Conservation (phyloP, 306 rosid species). For the Quercus parvula region DNA sequence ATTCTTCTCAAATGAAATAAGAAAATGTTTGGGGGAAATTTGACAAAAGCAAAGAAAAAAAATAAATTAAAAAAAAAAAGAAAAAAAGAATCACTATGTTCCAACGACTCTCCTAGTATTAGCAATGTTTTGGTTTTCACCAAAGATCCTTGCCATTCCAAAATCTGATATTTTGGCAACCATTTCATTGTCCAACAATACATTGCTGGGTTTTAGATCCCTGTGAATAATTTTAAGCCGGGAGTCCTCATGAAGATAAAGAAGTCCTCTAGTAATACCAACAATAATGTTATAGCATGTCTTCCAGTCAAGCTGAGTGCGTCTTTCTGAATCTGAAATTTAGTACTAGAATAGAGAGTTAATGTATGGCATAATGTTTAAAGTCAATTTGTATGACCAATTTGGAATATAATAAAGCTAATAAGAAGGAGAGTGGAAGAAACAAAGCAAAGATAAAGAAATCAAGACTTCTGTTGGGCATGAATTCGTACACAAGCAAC, state of each 20-base stretch:
- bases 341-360: not conserved
- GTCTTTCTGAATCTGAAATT: conserved; percentile 16
- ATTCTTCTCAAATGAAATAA: not conserved
- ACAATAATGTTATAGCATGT: conserved; percentile 7
- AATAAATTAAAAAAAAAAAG: too few species aligned
- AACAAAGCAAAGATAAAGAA: conserved; percentile 28
- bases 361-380: not conserved
- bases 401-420: not conserved
- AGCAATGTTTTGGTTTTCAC: conserved; percentile 16
- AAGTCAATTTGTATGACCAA: not conserved
- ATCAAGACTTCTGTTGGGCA: conserved; percentile 39
- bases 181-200: conserved; percentile 24
- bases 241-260: conserved; percentile 35
- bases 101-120: conserved; percentile 33
- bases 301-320: conserved; percentile 17
- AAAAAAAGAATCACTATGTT: conserved; percentile 17
- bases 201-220: conserved; percentile 32
- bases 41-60: not conserved
- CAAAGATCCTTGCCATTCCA: conserved; percentile 31
- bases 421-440: not conserved
- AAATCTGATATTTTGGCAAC: conserved; percentile 32
- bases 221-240: conserved; percentile 26
- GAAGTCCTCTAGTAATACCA: conserved; percentile 27
- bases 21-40: not conserved
- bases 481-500: conserved; percentile 32